Percentiles rank a stretch among this genome's conserved stretches.
These are phyloP conservation scores for Exophiala sideris DNA, from an alignment of 2,329 filamentous ascomycete species.

Conservation along the genomic window DNA sequence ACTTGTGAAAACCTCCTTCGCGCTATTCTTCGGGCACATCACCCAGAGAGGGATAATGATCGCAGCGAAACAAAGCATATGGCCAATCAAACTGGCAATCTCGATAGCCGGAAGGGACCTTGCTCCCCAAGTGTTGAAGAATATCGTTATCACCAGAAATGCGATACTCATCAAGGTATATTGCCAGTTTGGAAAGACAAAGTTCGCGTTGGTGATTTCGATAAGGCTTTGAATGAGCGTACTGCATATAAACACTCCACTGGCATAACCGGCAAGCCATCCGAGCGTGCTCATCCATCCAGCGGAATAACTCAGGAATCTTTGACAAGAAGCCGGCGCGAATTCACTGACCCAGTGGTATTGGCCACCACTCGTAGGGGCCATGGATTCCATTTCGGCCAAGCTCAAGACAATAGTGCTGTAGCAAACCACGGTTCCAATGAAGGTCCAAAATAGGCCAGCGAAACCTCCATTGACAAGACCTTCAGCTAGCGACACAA, in stretches of 20 bases:
- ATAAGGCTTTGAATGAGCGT: constrained; percentile 38
- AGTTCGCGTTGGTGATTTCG: constrained; percentile 30
- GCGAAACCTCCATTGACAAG: constrained; percentile 21
- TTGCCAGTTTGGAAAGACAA: constrained; percentile 31
- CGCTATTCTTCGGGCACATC: constrained; percentile 22
- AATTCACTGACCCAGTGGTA: constrained; percentile 46
- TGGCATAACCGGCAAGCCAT: constrained; percentile 36
- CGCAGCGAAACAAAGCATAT: constrained; percentile 27
- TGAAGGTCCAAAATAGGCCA: constrained; percentile 33
- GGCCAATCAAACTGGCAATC: constrained; percentile 25
- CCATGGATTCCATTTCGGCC: constrained; percentile 59
- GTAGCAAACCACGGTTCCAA: constrained; percentile 60
- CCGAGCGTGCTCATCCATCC: constrained; percentile 37
- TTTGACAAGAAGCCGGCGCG: constrained; percentile 41
- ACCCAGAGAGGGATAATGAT: constrained; percentile 29
- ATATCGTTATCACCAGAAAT: constrained; percentile 26
- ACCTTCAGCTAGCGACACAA: constrained; percentile 11
- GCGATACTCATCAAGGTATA: constrained; percentile 31
- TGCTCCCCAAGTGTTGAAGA: constrained; percentile 28
- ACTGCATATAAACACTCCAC: constrained; percentile 35
- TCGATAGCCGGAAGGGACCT: constrained; percentile 27
- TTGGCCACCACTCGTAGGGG: constrained; percentile 29
- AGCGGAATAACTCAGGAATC: constrained; percentile 46
- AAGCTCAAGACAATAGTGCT: constrained; percentile 55
- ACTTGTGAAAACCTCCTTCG: constrained; percentile 28